Evolutionary conservation across 2,329 filamentous ascomycete genomes (phyloP), one percentile per base, ranked within the genome.

Genomic region (Fusarium temperatum): DNA sequence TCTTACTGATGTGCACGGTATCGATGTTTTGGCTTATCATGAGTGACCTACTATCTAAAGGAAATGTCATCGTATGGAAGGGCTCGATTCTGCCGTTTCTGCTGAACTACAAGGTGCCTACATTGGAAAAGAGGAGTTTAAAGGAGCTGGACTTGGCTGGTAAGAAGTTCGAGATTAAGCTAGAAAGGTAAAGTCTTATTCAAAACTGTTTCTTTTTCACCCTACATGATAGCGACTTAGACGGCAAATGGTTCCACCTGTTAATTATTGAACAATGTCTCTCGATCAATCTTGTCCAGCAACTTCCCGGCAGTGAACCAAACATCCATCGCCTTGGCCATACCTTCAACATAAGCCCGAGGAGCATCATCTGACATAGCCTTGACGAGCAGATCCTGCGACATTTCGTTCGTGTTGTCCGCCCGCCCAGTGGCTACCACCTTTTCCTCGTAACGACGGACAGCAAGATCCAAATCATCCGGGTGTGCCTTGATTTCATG

Each of bases 221-320:
- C n/a, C n/a, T n/a, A n/a, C n/a, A 24, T 47, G 3, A 22, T 22
- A 1, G 2, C 0, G 4, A 47, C 2, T 48, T 3, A 8, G 3
- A 3, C 5, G 14, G 1, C 0, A 24, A 44, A 17, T 36, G 17
- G 0, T 36, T 36, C 9, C 2, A 36, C n/a, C 3, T 10, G 17
- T 26, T 20, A 32, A 28, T 32, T 32, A 11, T 6, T 18, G 18
- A 36, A 50, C 3, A 50, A 8, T 0, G 18, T n/a, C n/a, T 50
- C 18, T 8, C 30, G 14, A 6, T 28, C 55, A 5, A 58, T 28
- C n/a, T 47, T 47, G 2, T 58, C 55, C 15, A 58, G 2, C 8
- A 58, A 32, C 20, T 36, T 58, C 8, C 55, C 41, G 1, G 36
- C 55, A 4, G 28, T 26, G n/a, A 58, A 58, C 55, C 55, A 58